These are phyloP conservation scores for Candida odintsovae DNA, from an alignment of 805 yeast genomes.

Conservation along the genomic window DNA sequence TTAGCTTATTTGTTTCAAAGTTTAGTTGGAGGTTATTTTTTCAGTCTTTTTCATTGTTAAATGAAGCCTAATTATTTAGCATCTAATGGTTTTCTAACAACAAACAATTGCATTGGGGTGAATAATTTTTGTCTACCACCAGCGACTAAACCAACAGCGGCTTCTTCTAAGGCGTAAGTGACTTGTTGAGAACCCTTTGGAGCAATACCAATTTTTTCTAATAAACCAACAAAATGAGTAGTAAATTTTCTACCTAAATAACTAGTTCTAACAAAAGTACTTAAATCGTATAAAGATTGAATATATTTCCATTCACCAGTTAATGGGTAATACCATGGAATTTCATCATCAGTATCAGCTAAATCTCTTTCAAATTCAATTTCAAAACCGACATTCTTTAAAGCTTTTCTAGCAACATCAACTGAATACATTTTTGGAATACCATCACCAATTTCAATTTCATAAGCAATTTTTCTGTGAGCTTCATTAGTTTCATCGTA, in stretches of 20 bases:
- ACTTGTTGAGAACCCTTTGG: slow-evolving; percentile 91
- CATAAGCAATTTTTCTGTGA: slow-evolving; percentile 93
- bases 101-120: slow-evolving; percentile 96
- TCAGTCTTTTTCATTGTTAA: no score
- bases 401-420: slow-evolving; percentile 83
- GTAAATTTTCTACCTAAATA: slow-evolving; percentile 81
- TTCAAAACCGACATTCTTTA: slow-evolving; percentile 82
- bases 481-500: slow-evolving; percentile 83
- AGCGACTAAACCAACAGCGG: slow-evolving; percentile 89
- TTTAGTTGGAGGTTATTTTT: no score
- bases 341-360: slow-evolving; percentile 73
- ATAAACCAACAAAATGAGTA: slow-evolving; percentile 67
- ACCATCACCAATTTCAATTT: slow-evolving; percentile 98
- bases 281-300: slow-evolving; percentile 70
- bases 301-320: slow-evolving; percentile 90
- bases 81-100: slow-evolving; percentile 73
- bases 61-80: background rate
- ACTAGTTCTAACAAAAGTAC: slow-evolving; percentile 86
- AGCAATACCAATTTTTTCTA: slow-evolving; percentile 84
- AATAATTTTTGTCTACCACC: slow-evolving; percentile 89
- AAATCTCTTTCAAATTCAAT: slow-evolving; percentile 71
- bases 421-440: slow-evolving; percentile 93
- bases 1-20: no score
- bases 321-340: slow-evolving; percentile 98
- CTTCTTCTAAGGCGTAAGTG: slow-evolving; percentile 90